Conservation (phyloP, 2,329 filamentous ascomycete genomes). For the Macrophomina tecta region DNA sequence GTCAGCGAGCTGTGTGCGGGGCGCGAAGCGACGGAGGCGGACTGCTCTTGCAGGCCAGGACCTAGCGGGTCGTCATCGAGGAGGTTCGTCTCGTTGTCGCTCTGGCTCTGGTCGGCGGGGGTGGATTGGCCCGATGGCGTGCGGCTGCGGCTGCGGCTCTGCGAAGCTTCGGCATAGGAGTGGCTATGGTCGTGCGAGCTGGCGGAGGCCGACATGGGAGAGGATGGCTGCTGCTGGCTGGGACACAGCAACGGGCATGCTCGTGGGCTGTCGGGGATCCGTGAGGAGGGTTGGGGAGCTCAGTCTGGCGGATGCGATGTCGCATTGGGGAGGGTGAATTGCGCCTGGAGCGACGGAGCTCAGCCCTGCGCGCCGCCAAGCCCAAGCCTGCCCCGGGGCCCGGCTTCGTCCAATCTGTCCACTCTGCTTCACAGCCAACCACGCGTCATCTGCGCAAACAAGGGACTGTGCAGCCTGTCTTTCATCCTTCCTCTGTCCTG, state of each 20-base stretch:
- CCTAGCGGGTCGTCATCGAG: conserved; percentile 65
- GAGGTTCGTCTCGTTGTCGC: conserved; percentile 57
- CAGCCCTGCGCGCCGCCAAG: conserved; percentile 24
- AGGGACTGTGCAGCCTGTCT: not conserved
- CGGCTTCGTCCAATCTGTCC: not conserved
- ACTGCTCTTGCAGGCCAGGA: conserved; percentile 28
- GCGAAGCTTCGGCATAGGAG: conserved; percentile 51
- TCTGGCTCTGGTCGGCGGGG: conserved; percentile 49
- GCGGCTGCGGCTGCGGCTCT: conserved; percentile 47
- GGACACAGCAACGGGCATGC: conserved; percentile 17
- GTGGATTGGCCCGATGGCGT: conserved; percentile 42
- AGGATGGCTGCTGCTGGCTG: conserved; percentile 4
- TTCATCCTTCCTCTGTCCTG: not conserved
- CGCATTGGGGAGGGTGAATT: conserved; percentile 3
- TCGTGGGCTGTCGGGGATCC: not conserved
- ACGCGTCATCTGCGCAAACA: conserved; percentile 10
- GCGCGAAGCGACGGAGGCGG: not conserved
- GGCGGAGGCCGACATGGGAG: conserved; percentile 16
- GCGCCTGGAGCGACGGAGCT: conserved; percentile 6
- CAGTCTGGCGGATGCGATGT: not conserved
- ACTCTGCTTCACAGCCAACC: not conserved
- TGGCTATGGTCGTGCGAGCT: conserved; percentile 12
- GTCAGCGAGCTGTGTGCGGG: conserved; percentile 26
- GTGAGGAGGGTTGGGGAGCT: not conserved
- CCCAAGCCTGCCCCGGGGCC: not conserved